Evolutionary conservation across 2,329 filamentous ascomycete genomes (phyloP).

Genomic region (Paraconiothyrium sp.): DNA sequence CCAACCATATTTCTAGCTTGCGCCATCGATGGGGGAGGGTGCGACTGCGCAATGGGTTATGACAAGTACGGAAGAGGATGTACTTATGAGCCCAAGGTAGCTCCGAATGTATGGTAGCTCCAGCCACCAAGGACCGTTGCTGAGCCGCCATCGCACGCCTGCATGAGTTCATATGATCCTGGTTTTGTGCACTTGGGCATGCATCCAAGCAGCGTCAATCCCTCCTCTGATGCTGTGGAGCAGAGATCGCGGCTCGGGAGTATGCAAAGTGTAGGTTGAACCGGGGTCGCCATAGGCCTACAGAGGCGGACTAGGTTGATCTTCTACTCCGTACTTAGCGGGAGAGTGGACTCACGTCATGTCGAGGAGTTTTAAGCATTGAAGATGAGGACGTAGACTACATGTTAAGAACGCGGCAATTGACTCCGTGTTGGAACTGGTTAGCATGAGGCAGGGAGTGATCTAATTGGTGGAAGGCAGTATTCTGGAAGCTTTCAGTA

Average conservation of each 20-base stretch:
- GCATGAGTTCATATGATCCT: constrained; percentile 19
- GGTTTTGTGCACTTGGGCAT: constrained; percentile 25
- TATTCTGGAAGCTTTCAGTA: constrained; percentile 33
- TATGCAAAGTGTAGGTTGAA: constrained; percentile 17
- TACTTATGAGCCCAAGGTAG: constrained; percentile 24
- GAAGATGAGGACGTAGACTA: constrained; percentile 27
- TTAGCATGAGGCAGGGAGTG: constrained; percentile 12
- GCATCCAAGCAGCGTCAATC: constrained; percentile 18
- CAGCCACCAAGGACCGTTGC: constrained; percentile 18
- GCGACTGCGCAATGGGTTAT: constrained; percentile 3
- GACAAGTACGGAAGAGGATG: constrained; percentile 13
- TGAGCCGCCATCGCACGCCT: constrained; percentile 18
- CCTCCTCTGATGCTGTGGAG: constrained; percentile 14
- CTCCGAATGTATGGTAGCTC: constrained; percentile 20
- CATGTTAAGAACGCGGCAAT: constrained; percentile 30
- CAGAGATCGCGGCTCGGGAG: constrained; percentile 12
- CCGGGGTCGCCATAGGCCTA: constrained; percentile 30
- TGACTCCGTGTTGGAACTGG: constrained; percentile 34
- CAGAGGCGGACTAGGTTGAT: constrained; percentile 26
- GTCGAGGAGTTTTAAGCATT: constrained; percentile 17
- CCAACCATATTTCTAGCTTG: constrained; percentile 31
- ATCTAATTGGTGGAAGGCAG: constrained; percentile 39
- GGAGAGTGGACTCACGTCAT: constrained; percentile 25
- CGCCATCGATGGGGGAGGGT: constrained; percentile 6
- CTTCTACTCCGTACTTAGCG: constrained; percentile 26